Conservation (phyloP, 306 rosid species). For the Rosa lucieae region DNA sequence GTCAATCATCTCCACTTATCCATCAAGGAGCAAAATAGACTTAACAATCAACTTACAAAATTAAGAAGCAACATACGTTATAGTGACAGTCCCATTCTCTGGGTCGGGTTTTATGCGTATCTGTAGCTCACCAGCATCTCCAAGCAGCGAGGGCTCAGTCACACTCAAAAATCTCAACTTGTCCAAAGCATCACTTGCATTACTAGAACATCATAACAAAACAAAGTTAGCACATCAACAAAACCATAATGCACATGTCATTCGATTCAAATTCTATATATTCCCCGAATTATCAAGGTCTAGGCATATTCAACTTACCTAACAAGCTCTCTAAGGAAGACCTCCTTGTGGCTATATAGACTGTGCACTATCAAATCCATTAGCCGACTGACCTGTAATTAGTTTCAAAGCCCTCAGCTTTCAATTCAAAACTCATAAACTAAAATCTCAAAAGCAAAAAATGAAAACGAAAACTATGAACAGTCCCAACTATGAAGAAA, state of each 20-base stretch:
- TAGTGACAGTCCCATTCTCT: constrained; percentile 81
- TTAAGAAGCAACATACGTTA: constrained; percentile 50
- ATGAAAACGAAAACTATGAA: background rate
- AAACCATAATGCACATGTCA: background rate
- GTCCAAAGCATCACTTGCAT: constrained; percentile 98
- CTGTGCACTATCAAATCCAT: constrained; percentile 96
- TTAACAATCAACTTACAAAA: background rate
- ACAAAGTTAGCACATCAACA: constrained; percentile 7
- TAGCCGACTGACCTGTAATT: constrained; percentile 74
- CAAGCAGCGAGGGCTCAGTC: constrained; percentile 92
- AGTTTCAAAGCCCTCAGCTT: constrained; percentile 18
- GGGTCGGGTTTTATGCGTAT: constrained; percentile 87
- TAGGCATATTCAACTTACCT: constrained; percentile 45
- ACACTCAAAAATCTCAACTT: constrained; percentile 94
- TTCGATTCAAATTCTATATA: background rate
- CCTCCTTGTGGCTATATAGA: constrained; percentile 90
- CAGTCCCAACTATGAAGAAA: no score
- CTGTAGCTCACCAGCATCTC: constrained; percentile 82
- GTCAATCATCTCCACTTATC: constrained; percentile 12
- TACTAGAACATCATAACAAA: constrained; percentile 39
- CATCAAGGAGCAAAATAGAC: background rate
- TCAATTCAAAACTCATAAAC: background rate
- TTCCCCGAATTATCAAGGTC: background rate
- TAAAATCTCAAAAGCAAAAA: background rate
- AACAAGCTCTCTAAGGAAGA: constrained; percentile 88